phyloP scores from a whole-genome alignment of 148 eudicot genomes.

The Silene latifolia region DNA sequence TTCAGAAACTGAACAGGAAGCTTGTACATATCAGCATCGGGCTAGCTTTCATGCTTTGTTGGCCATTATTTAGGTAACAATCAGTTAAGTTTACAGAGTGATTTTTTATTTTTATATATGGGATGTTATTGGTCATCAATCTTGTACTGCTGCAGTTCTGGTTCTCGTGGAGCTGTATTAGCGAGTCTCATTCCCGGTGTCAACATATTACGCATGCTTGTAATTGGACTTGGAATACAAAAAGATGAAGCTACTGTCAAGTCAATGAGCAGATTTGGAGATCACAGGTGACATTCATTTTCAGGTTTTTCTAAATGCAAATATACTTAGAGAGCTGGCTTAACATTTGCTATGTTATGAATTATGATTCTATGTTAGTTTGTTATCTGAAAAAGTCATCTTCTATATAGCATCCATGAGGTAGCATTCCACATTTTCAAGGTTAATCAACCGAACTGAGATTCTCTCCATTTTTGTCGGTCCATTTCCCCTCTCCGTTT shows the following conservation, averaged over 20 bases:
- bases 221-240: slow-evolving; percentile 68
- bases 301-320: not conserved
- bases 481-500: no score
- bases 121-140: slow-evolving; percentile 1
- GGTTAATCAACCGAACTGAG: no score
- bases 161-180: slow-evolving; percentile 58
- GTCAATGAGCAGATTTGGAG: slow-evolving; percentile 85
- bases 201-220: slow-evolving; percentile 67
- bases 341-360: not conserved
- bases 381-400: not conserved
- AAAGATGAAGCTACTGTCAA: slow-evolving; percentile 84
- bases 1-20: slow-evolving; percentile 84
- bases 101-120: not conserved
- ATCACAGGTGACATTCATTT: slow-evolving; percentile 41
- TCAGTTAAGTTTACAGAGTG: not conserved
- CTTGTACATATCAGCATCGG: slow-evolving; percentile 83
- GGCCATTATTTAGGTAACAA: slow-evolving; percentile 92
- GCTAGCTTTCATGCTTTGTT: slow-evolving; percentile 86
- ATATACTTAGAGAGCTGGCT: not conserved
- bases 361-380: not conserved
- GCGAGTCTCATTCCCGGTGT: slow-evolving; percentile 76
- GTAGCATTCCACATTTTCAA: not conserved
- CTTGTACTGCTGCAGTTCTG: slow-evolving; percentile 45
- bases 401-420: not conserved
- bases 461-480: no score